phyloP scores from a whole-genome alignment of 495 filamentous ascomycete species.

The Massariosphaeria phaeospora region DNA sequence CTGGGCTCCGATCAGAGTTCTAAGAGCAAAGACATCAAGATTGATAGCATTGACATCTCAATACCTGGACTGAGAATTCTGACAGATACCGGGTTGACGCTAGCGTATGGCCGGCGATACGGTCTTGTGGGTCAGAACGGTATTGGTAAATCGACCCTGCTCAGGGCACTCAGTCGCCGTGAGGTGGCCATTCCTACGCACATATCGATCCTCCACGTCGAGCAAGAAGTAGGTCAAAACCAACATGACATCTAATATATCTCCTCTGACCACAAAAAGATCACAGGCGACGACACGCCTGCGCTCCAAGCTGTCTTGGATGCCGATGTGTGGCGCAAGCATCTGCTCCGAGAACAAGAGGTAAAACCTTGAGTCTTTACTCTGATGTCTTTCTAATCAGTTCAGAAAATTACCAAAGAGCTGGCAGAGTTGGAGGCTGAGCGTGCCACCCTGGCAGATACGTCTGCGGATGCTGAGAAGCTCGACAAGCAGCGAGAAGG shows the following conservation, averaged over 20 bases:
- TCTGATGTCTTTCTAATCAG: constrained; percentile 24
- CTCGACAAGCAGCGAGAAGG: constrained; percentile 85
- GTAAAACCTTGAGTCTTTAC: constrained; percentile 46
- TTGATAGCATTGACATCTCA: constrained; percentile 90
- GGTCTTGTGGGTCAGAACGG: constrained; percentile 98
- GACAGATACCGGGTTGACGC: constrained; percentile 79
- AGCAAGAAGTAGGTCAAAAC: constrained; percentile 72
- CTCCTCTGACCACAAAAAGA: constrained; percentile 50
- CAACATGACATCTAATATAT: too few species aligned
- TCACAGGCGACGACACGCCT: constrained; percentile 91
- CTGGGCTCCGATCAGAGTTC: constrained; percentile 60
- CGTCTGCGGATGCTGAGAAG: constrained; percentile 73
- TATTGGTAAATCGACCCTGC: constrained; percentile 96
- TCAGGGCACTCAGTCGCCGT: constrained; percentile 86
- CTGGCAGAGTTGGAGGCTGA: constrained; percentile 76
- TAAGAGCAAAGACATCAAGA: constrained; percentile 99
- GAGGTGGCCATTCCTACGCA: constrained; percentile 92
- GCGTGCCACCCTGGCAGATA: constrained; percentile 75
- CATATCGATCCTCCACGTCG: constrained; percentile 97
- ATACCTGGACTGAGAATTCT: constrained; percentile 87
- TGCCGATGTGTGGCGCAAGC: constrained; percentile 98
- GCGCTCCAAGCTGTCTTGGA: constrained; percentile 94
- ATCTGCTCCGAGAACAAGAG: constrained; percentile 82
- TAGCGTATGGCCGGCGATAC: constrained; percentile 91
- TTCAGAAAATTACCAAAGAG: constrained; percentile 74